Evolutionary conservation across 371 early-diverging fungal species (phyloP), one percentile per base, ranked within the genome.

Genomic region (Spraguea lophii): DNA sequence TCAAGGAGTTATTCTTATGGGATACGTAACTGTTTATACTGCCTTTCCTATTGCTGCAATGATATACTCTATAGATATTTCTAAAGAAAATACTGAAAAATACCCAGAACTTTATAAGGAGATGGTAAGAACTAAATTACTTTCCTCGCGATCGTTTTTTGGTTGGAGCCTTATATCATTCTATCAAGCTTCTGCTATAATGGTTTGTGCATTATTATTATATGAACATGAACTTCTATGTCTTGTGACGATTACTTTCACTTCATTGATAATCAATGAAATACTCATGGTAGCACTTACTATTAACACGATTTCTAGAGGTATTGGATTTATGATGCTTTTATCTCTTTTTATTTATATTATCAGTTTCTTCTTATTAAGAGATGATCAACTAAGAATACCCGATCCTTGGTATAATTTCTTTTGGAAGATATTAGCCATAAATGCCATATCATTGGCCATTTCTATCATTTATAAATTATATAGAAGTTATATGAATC

Each of bases 71-170:
- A 77, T 76, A 48, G 94, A 97, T 69, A 80, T 90, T 19, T 75
- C 76, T 36, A 85, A 85, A 54, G 82, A 84, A 13, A 82, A 82
- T 50, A 88, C 88, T 1, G 61, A 88, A 57, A 64, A 83, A 61
- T 97, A 86, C 60, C 94, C 93, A 0, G 94, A 97, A 67, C 76
- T 97, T 2, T 94, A 94, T 68, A 84, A 84, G 32, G 94, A 97
- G 38, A 68, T 94, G 53, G 80, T 80, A 35, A 86, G 84, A 76
- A 88, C 87, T 12, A 77, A 88, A 10, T 76, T 85, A 4, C 70
- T 92, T 9, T 82, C 85, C 4, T 80, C 76, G 66, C 79, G 80
- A 62, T 88, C 88, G 0, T 92, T 94, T 68, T 84, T 85, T 59
- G 80, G 77, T 10, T 92, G 92, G 88, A 73, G 85, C 23, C 62